Evolutionary conservation across 2,329 filamentous ascomycete genomes (phyloP).

Genomic region (Hypoxylon rubiginosum): DNA sequence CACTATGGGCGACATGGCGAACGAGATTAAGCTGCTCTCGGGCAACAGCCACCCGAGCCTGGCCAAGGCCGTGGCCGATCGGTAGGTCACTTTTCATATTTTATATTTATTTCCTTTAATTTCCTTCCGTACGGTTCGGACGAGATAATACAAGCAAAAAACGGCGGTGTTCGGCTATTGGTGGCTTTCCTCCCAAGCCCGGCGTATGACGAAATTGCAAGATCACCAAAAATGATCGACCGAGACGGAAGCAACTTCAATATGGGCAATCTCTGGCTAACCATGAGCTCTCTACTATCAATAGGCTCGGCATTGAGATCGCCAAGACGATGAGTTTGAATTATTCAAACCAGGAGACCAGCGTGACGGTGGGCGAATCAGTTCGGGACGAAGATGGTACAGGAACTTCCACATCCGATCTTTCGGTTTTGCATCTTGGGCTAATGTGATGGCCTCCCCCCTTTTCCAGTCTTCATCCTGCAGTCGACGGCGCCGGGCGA

Average conservation of each 20-base stretch:
- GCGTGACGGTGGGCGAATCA: slow-evolving; percentile 94
- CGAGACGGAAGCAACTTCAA: slow-evolving; percentile 14
- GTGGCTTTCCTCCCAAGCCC: slow-evolving; percentile 29
- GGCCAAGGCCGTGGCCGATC: slow-evolving; percentile 55
- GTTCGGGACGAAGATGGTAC: slow-evolving; percentile 92
- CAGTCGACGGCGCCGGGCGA: slow-evolving; percentile 95
- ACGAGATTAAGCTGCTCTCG: slow-evolving; percentile 58
- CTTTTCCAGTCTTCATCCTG: slow-evolving; percentile 82
- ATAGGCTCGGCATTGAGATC: slow-evolving; percentile 80
- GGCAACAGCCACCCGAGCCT: slow-evolving; percentile 57
- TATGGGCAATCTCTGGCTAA: slow-evolving; percentile 30
- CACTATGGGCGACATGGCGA: slow-evolving; percentile 52
- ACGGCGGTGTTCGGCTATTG: slow-evolving; percentile 35
- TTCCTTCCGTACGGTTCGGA: slow-evolving; percentile 13
- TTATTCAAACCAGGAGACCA: slow-evolving; percentile 89
- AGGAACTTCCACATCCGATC: slow-evolving; percentile 62
- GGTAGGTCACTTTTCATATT: slow-evolving; percentile 48
- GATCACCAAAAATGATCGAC: slow-evolving; percentile 9
- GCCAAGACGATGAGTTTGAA: slow-evolving; percentile 85
- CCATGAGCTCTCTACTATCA: slow-evolving; percentile 22
- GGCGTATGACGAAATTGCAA: slow-evolving; percentile 32
- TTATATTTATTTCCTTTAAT: slow-evolving; percentile 9
- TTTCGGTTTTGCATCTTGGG: slow-evolving; percentile 58
- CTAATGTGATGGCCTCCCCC: slow-evolving; percentile 56
- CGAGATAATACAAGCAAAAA: slow-evolving; percentile 4